Evolutionary conservation across 371 early-diverging fungal species (phyloP).

Genomic region (Mucor circinelloides): DNA sequence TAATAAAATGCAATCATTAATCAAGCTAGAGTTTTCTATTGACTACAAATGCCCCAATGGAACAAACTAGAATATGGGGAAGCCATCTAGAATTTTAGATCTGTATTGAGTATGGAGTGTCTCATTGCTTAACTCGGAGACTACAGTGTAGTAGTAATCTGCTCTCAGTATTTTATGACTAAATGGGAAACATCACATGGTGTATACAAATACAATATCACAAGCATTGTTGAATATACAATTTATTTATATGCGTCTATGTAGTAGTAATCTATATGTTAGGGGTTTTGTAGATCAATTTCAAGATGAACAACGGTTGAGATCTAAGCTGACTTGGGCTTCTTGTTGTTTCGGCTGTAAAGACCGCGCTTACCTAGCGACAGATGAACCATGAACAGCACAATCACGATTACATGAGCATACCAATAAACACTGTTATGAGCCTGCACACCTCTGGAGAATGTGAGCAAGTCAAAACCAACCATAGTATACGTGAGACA

Average conservation of each 20-base stretch:
- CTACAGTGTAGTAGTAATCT: no score
- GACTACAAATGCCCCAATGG: background rate
- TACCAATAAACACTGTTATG: constrained; percentile 40
- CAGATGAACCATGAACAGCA: constrained; percentile 1
- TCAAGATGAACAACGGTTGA: background rate
- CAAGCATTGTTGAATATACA: background rate
- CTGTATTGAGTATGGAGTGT: no score
- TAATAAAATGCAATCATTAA: constrained; percentile 2
- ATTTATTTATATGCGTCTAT: background rate
- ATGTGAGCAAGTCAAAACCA: constrained; percentile 41
- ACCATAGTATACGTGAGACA: constrained; percentile 31
- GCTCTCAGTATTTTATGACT: background rate
- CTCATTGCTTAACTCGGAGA: no score
- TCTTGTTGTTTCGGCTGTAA: background rate
- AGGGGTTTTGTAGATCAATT: background rate
- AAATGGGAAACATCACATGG: background rate
- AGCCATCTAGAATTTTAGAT: no score
- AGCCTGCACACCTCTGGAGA: constrained; percentile 28
- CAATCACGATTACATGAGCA: constrained; percentile 30
- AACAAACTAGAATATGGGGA: background rate
- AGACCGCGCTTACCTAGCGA: background rate
- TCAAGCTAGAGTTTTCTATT: background rate
- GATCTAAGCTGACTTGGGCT: background rate
- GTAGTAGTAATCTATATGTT: background rate
- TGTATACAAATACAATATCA: background rate